Base-by-base conservation (phyloP, 805 yeast genomes). In the Cyberlindnera nakhonratchasimensis region DNA sequence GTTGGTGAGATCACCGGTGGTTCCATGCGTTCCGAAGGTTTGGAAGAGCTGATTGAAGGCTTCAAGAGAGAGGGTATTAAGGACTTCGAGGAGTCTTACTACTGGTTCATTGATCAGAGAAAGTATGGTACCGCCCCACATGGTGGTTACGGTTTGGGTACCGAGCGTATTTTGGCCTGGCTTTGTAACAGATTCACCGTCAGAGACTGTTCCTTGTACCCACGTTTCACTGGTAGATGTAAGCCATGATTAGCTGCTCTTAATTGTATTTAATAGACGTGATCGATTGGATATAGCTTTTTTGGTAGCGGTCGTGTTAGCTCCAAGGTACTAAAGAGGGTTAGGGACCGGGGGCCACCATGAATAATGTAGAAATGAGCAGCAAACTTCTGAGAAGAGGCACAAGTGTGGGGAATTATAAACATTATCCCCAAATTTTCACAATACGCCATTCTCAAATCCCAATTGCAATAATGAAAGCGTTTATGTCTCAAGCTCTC, bases 1-100 rank as follows among this genome's bases (percentile, higher is more conserved):
- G 99, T 93, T 45, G 99, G 99, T 64, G 99, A 93, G 71, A 85
- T 93, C 59, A 87, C 95, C 34, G 99, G 99, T 66, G 99, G 99
- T 46, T 91, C 98, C 36, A 93, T 93, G 99, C 90, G 99, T 78
- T 89, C 88, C 53, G 79, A 75, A 50, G 79, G 80, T 57, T 69
- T 75, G 46, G 88, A 87, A 33, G 98, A 91, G 67, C 75, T 93
- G 56, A 63, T 85, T 57, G 95, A 80, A 35, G 97, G 96, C 39
- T 85, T 91, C 76, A 82, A 82, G 70, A 86, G 97, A 70, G 99
- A 93, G 72, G 81, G 82, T 44, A 86, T 93, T 59, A 82, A 80
- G 63, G 75, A 87, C 42, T 33, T 14, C 28, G 36, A 33, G 20
- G 79, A 72, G 18, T 74, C 91, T 25, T 93, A 93, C 78, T 90